Percentiles rank a stretch among this genome's conserved stretches.
Evolutionary conservation across 129 eudicot species (phyloP).

Genomic region (Chrysanthemum makinoi): DNA sequence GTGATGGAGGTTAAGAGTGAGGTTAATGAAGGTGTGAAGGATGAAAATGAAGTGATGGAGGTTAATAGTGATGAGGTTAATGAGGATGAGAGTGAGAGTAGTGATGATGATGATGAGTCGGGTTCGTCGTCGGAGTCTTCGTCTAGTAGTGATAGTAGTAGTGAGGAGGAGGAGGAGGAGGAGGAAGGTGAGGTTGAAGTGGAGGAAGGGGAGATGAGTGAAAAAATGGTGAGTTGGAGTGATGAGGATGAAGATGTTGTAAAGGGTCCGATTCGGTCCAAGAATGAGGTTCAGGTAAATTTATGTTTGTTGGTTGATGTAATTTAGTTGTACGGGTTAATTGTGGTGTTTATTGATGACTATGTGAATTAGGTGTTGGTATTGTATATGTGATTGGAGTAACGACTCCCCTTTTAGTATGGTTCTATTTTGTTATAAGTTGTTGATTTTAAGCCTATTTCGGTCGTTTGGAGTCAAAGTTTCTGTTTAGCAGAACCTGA

Average conservation of each 20-base stretch:
- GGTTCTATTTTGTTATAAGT: too few relatives aligned
- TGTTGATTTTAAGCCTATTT: too few relatives aligned
- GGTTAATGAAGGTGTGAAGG: constrained; percentile 1
- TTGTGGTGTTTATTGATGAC: background rate
- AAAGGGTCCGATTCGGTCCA: constrained; percentile 65
- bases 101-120: constrained; percentile 35
- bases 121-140: constrained; percentile 44
- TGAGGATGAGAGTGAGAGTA: constrained; percentile 25
- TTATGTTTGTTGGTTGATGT: background rate
- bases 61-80: constrained; percentile 19
- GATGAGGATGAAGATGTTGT: constrained; percentile 44
- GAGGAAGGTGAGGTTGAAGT: constrained; percentile 39
- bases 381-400: too few relatives aligned
- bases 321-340: background rate
- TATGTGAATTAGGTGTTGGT: too few relatives aligned
- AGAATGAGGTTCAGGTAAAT: constrained; percentile 66
- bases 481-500: too few relatives aligned
- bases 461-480: too few relatives aligned
- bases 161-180: constrained; percentile 38
- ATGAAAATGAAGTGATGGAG: constrained; percentile 7
- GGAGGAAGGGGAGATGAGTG: constrained; percentile 72
- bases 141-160: constrained; percentile 41
- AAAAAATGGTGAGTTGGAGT: constrained; percentile 53
- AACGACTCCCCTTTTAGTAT: too few relatives aligned
- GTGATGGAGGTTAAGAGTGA: background rate